A percentile compares a stretch with the other conserved stretches of the same genome.
Conservation (phyloP, 495 filamentous ascomycete species). For the Penicillium chermesinum region DNA sequence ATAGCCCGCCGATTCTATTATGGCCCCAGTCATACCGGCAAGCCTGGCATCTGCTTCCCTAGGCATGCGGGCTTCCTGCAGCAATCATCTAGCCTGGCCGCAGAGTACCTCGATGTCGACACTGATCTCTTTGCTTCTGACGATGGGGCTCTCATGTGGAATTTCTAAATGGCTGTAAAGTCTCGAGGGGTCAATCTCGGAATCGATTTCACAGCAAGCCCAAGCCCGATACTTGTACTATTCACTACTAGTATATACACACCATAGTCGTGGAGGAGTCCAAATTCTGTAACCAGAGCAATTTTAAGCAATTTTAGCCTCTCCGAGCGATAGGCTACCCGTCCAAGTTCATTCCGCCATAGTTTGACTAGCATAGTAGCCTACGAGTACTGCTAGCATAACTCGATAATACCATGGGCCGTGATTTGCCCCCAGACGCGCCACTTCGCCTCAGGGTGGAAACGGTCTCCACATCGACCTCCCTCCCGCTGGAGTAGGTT, state of each 20-base stretch:
- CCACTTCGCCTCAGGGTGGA: background rate
- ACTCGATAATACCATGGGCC: too few species aligned
- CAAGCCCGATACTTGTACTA: too few species aligned
- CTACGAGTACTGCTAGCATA: too few species aligned
- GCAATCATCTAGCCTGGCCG: conserved; percentile 13
- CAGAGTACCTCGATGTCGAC: conserved; percentile 20
- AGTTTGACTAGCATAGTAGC: too few species aligned
- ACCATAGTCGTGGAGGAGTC: too few species aligned
- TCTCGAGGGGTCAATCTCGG: too few species aligned
- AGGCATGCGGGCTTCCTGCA: conserved; percentile 10
- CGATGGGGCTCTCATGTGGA: conserved; percentile 20
- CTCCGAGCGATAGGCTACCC: too few species aligned
- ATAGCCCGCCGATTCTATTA: background rate
- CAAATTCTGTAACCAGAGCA: too few species aligned
- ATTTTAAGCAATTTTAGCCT: too few species aligned
- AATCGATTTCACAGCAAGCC: too few species aligned
- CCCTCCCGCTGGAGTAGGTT: background rate
- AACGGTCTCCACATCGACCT: background rate
- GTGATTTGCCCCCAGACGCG: background rate
- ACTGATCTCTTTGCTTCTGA: conserved; percentile 20
- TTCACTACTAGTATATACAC: too few species aligned
- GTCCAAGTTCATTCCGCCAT: too few species aligned
- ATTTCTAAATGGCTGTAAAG: conserved; percentile 13
- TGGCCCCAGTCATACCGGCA: background rate
- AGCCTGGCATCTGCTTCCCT: background rate